phyloP scores from a whole-genome alignment of 2,329 filamentous ascomycete genomes.

The Colletotrichum sp. region DNA sequence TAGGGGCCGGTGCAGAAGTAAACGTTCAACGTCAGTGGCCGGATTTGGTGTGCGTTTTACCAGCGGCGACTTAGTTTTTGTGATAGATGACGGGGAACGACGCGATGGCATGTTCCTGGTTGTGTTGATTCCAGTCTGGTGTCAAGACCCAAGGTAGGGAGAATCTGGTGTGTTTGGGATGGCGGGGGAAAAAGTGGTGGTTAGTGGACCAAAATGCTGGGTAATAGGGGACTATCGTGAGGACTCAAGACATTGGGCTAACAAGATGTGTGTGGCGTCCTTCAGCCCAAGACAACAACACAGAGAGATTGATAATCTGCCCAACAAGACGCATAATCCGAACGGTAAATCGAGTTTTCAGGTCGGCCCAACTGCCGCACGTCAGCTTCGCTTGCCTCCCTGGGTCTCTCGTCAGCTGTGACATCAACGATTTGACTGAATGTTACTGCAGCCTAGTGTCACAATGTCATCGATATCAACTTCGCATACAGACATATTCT shows the following conservation, averaged over 20 bases:
- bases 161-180: not conserved
- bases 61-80: not conserved
- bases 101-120: not conserved
- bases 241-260: not conserved
- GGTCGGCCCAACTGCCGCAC: too few relatives aligned
- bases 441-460: not conserved
- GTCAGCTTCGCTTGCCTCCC: not conserved
- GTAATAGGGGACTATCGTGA: not conserved
- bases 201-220: not conserved
- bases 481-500: not conserved
- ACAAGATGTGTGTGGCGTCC: not conserved
- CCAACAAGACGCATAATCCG: not conserved
- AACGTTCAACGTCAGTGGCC: constrained; percentile 5
- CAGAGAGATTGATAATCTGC: not conserved
- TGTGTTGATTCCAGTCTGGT: not conserved
- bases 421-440: not conserved
- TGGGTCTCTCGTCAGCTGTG: not conserved
- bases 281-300: not conserved
- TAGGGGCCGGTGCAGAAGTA: constrained; percentile 3
- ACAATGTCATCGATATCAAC: not conserved
- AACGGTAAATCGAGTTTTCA: not conserved
- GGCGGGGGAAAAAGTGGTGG: not conserved
- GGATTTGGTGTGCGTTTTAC: not conserved
- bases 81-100: not conserved
- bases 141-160: not conserved